phyloP scores from a whole-genome alignment of 345 rosid species.

The Orychophragmus violaceus region DNA sequence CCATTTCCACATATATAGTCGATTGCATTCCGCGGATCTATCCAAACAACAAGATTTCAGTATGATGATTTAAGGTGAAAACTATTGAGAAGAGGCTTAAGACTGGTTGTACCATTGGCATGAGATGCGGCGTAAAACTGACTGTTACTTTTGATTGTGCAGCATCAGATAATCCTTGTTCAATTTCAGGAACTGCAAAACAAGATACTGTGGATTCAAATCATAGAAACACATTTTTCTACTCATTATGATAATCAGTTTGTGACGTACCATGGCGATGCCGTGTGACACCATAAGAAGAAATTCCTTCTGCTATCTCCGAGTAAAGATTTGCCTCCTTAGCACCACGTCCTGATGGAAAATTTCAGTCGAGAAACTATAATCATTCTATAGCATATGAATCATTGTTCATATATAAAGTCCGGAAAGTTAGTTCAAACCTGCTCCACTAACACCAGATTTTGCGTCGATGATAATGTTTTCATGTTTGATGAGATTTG shows the following conservation, averaged over 20 bases:
- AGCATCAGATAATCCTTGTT: conserved; percentile 84
- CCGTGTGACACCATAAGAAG: conserved; percentile 81
- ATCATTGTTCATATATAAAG: not conserved
- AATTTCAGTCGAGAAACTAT: conserved; percentile 1
- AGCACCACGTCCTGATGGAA: conserved; percentile 84
- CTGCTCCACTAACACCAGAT: conserved; percentile 99
- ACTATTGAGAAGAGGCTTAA: not conserved
- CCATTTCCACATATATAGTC: conserved; percentile 81
- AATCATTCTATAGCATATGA: not conserved
- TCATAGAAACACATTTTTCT: not conserved
- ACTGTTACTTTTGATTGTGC: conserved; percentile 63
- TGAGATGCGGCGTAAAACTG: conserved; percentile 97
- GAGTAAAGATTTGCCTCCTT: conserved; percentile 74
- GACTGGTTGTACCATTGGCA: conserved; percentile 72
- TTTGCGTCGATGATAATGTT: conserved; percentile 81
- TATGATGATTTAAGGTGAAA: conserved; percentile 17
- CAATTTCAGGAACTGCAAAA: conserved; percentile 91
- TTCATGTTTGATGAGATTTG: conserved; percentile 55
- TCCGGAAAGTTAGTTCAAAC: conserved; percentile 28
- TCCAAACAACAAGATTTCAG: not conserved
- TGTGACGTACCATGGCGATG: conserved; percentile 76
- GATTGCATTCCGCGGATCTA: conserved; percentile 98
- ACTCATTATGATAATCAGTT: not conserved
- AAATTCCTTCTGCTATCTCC: conserved; percentile 87
- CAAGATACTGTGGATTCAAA: not conserved